Evolutionary conservation across 352 stramenopile genomes (phyloP), one percentile per base, ranked within the genome.

Genomic region (Globisporangium heterothallicum): DNA sequence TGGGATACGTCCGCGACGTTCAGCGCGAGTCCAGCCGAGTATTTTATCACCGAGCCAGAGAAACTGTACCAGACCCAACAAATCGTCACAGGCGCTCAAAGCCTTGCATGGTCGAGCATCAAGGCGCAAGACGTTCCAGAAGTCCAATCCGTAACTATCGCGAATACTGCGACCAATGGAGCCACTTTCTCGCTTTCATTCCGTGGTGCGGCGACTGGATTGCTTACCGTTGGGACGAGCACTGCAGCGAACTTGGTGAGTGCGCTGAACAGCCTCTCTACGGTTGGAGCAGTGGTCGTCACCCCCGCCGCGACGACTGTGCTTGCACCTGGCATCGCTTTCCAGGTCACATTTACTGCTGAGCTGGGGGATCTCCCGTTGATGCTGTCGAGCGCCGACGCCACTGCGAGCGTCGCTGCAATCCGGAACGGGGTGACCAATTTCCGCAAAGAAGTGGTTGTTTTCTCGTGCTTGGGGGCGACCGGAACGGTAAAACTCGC

Each of bases 1-100:
- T 92, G 81, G 81, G 81, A 88, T 59, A 85, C 74, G 2, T 72
- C 70, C 0, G 66, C 52, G 13, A 56, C 56, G 2, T 92, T 89
- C 54, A 74, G 55, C 12, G 59, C 74, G 4, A 77, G 53, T n/a
- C 76, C 81, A 0, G 53, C 48, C 1, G 66, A 86, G 29, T 59
- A 75, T 16, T 70, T 68, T 12, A 68, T 88, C 44, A 55, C 71
- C 0, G 78, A 92, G 7, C 59, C 72, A 1, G 66, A 76, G 13
- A 66, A 61, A 24, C 56, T 92, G 29, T 88, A 74, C 42, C 61
- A 59, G 13, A 74, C 64, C 3, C 81, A 89, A 43, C 58, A 59
- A 2, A 73, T 92, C 12, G 66, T 71, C 19, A 84, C 78, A 0
- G 61, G 63, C 7, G 74, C 81, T 8, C 41, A 60, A 2, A 89